phyloP scores from a whole-genome alignment of 306 rosid species.

The Oxytropis ochrocephala region DNA sequence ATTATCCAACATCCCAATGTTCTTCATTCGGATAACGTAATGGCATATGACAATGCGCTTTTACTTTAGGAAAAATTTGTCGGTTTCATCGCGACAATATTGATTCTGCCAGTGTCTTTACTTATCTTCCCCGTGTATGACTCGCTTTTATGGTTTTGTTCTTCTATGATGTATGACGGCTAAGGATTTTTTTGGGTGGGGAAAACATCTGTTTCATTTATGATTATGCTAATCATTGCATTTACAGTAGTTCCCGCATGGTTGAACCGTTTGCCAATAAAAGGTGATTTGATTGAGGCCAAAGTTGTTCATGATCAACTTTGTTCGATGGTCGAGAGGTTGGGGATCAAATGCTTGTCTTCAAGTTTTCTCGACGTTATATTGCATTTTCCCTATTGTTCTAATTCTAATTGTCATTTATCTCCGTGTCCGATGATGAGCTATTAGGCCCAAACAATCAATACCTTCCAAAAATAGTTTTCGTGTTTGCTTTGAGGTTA shows the following conservation, averaged over 20 bases:
- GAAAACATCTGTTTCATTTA: background rate
- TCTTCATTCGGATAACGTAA: slow-evolving; percentile 59
- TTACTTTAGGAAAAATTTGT: slow-evolving; percentile 92
- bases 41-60: slow-evolving; percentile 99
- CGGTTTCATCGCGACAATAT: slow-evolving; percentile 81
- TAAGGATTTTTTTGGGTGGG: background rate
- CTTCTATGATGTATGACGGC: background rate
- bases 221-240: background rate
- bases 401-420: slow-evolving; percentile 8
- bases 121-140: no score
- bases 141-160: background rate
- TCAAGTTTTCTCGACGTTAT: background rate
- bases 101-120: slow-evolving; percentile 78
- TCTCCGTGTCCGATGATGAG: slow-evolving; percentile 71
- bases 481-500: slow-evolving; percentile 95
- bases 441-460: slow-evolving; percentile 91
- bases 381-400: background rate
- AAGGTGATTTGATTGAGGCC: slow-evolving; percentile 91
- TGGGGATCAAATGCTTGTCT: slow-evolving; percentile 1
- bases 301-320: slow-evolving; percentile 97
- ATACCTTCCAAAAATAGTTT: slow-evolving; percentile 77
- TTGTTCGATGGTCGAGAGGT: slow-evolving; percentile 95
- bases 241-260: slow-evolving; percentile 83
- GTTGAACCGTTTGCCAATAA: slow-evolving; percentile 97
- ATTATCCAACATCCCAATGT: slow-evolving; percentile 92